Conservation (phyloP, 1,139 yeast genomes). For the Suhomyces wounanorum region DNA sequence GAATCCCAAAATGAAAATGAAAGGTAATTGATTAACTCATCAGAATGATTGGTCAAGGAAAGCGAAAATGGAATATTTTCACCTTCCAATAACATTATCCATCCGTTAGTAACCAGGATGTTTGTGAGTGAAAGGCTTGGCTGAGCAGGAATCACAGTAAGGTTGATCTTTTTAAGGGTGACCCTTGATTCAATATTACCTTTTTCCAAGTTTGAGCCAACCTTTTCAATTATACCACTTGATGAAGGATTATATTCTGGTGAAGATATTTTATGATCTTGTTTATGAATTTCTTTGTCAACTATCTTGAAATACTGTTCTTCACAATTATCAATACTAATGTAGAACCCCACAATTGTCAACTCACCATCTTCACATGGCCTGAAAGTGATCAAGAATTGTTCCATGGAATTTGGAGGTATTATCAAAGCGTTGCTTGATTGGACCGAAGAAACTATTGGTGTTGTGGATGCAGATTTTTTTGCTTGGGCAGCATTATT, state of each 20-base stretch:
- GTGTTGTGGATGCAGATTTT: conserved; percentile 2
- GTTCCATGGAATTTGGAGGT: conserved; percentile 34
- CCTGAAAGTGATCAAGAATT: conserved; percentile 38
- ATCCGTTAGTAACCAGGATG: conserved; percentile 60
- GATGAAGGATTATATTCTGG: background rate
- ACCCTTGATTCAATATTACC: conserved; percentile 25
- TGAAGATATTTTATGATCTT: conserved; percentile 16
- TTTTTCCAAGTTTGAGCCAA: conserved; percentile 24
- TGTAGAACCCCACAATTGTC: conserved; percentile 34
- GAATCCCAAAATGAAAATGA: conserved; percentile 73
- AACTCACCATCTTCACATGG: conserved; percentile 36
- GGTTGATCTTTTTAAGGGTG: conserved; percentile 19
- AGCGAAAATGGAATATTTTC: conserved; percentile 57
- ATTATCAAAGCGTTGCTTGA: conserved; percentile 16
- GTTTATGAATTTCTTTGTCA: conserved; percentile 26
- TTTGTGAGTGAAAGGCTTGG: conserved; percentile 61
- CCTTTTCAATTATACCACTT: conserved; percentile 16
- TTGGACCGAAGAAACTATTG: conserved; percentile 5
- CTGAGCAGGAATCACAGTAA: conserved; percentile 61
- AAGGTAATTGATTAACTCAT: conserved; percentile 55
- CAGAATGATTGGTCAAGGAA: conserved; percentile 57
- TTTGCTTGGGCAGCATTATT: background rate
- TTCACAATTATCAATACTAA: conserved; percentile 32
- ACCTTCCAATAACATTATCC: conserved; percentile 83
- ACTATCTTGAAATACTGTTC: conserved; percentile 34